These are phyloP conservation scores for Eutrema yunnanense DNA, from an alignment of 345 rosid genomes.

Conservation along the genomic window DNA sequence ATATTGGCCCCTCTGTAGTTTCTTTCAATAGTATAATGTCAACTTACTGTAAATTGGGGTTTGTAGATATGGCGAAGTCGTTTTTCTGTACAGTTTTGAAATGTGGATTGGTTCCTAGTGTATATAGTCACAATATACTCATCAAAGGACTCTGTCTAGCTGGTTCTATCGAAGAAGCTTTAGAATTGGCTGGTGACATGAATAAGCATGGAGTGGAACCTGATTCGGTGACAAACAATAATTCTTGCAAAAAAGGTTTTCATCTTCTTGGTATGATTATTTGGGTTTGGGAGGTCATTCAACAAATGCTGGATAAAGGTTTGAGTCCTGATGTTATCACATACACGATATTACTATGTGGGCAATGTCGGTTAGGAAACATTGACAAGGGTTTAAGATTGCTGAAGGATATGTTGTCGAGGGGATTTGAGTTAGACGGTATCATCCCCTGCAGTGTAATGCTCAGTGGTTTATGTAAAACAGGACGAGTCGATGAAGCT, in stretches of 20 bases:
- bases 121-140: slow-evolving; percentile 71
- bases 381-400: slow-evolving; percentile 49
- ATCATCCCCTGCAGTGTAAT: slow-evolving; percentile 48
- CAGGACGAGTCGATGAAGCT: slow-evolving; percentile 46
- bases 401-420: slow-evolving; percentile 51
- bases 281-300: slow-evolving; percentile 42
- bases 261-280: slow-evolving; percentile 44
- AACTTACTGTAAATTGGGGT: slow-evolving; percentile 69
- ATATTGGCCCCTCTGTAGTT: too few species aligned
- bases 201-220: slow-evolving; percentile 56
- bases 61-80: slow-evolving; percentile 56
- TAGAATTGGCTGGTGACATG: slow-evolving; percentile 51
- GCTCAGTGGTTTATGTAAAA: slow-evolving; percentile 65
- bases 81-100: slow-evolving; percentile 66
- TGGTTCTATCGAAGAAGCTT: slow-evolving; percentile 71
- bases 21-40: too few species aligned
- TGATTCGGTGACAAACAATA: slow-evolving; percentile 63
- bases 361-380: slow-evolving; percentile 55
- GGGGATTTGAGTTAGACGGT: slow-evolving; percentile 39
- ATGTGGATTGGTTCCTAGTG: slow-evolving; percentile 62
- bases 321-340: slow-evolving; percentile 52
- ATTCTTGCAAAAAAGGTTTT: slow-evolving; percentile 59
- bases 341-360: slow-evolving; percentile 47
- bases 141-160: slow-evolving; percentile 62
- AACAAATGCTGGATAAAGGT: slow-evolving; percentile 44